Evolutionary conservation across 2,329 filamentous ascomycete genomes (phyloP).

Genomic region (Neoarthrinium moseri): DNA sequence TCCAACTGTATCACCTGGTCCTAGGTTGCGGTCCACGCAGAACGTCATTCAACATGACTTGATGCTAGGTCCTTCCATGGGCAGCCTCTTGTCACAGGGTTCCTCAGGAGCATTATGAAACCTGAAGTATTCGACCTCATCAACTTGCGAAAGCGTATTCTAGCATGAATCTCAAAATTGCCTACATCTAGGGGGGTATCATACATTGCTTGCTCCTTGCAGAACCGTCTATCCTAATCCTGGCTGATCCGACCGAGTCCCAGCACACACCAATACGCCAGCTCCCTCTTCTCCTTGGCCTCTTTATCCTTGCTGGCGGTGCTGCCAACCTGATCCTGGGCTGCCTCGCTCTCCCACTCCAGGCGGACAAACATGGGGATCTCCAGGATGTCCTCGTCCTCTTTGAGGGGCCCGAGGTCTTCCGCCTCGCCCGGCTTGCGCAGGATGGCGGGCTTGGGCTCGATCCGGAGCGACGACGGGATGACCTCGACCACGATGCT

Average conservation of each 20-base stretch:
- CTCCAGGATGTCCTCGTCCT: conserved; percentile 70
- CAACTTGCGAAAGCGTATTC: neutral
- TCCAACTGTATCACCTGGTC: too few relatives aligned
- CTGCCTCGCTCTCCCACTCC: conserved; percentile 77
- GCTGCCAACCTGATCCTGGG: conserved; percentile 66
- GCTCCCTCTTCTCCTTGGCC: conserved; percentile 74
- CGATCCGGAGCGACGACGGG: conserved; percentile 52
- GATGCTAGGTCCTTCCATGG: too few relatives aligned
- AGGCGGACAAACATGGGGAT: conserved; percentile 92
- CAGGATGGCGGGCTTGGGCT: conserved; percentile 27
- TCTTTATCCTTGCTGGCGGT: conserved; percentile 54
- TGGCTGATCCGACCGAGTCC: conserved; percentile 78
- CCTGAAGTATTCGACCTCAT: too few relatives aligned
- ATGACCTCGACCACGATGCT: conserved; percentile 91
- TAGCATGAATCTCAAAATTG: conserved; percentile 1
- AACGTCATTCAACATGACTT: too few relatives aligned
- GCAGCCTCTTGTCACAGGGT: too few relatives aligned
- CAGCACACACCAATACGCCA: conserved; percentile 94
- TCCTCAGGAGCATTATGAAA: too few relatives aligned
- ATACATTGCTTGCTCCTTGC: too few relatives aligned
- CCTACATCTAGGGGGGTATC: conserved; percentile 1
- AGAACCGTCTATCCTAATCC: conserved; percentile 30
- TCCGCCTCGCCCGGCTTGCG: conserved; percentile 31
- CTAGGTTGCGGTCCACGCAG: too few relatives aligned
- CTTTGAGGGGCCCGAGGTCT: conserved; percentile 47